These are phyloP conservation scores for Tetrapisispora namnaoensis DNA, from an alignment of 805 yeast genomes.

Conservation along the genomic window DNA sequence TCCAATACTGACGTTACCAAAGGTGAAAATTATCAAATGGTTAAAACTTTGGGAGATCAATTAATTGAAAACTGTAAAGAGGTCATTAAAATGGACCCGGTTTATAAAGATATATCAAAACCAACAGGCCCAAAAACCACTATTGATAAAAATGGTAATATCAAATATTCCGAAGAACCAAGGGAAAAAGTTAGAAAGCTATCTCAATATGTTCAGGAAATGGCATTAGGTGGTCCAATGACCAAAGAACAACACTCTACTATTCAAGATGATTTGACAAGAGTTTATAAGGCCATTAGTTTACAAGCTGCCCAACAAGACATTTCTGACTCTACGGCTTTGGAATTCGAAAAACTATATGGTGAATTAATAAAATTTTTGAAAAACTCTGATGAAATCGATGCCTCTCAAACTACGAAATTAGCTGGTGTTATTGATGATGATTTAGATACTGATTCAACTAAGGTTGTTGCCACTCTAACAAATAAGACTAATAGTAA, in stretches of 20 bases:
- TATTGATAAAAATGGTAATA: conserved; percentile 80
- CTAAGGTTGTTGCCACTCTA: conserved; percentile 81
- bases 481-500: conserved; percentile 59
- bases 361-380: conserved; percentile 61
- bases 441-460: conserved; percentile 39
- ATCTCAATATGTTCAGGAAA: conserved; percentile 89
- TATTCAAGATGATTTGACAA: conserved; percentile 74
- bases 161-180: conserved; percentile 73
- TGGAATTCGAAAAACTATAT: conserved; percentile 63
- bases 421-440: conserved; percentile 43
- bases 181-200: conserved; percentile 88
- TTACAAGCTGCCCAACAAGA: conserved; percentile 46
- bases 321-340: conserved; percentile 49
- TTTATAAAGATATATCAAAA: conserved; percentile 86
- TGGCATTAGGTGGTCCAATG: conserved; percentile 90
- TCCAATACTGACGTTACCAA: conserved; percentile 56
- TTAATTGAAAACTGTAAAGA: conserved; percentile 92
- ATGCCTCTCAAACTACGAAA: conserved; percentile 52
- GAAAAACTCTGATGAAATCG: conserved; percentile 61
- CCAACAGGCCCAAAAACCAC: conserved; percentile 94
- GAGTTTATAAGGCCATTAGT: conserved; percentile 71
- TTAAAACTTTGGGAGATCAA: conserved; percentile 83
- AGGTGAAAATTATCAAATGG: conserved; percentile 89
- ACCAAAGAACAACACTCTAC: conserved; percentile 63
- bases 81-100: conserved; percentile 71